Base-by-base conservation (phyloP, 2,329 filamentous ascomycete species). In the Cladosporium velox region DNA sequence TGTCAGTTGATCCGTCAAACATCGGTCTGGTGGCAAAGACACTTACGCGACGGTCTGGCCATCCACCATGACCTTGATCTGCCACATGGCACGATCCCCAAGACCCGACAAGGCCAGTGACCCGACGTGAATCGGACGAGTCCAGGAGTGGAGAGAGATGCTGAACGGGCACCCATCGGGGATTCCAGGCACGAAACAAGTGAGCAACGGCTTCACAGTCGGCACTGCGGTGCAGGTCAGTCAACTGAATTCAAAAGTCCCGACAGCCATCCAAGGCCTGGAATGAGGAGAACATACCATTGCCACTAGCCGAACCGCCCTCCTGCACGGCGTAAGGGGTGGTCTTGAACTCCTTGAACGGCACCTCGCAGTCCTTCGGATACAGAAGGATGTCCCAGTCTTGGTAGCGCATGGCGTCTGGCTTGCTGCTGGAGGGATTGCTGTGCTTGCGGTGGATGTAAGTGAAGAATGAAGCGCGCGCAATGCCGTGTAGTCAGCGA, bases 301-400 rank as follows among this genome's bases (percentile, higher is more conserved):
- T 38, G 14, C 24, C 52, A 18, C 44, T 24, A n/a, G 54, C 52
- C 10, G 21, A 15, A 21, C 26, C 32, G 18, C 44, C 80, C 66
- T 79, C 79, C 41, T 65, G 62, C 28, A 88, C 85, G 35, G 90
- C 87, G 75, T 90, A 90, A 76, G 91, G 96, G 67, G 87, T 84
- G 8, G 91, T 91, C 74, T 88, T 89, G 83, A 95, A 96, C 78
- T 96, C 92, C 77, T 91, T 91, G 65, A 93, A 78, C 0, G 92
- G 92, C 14, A 90, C 80, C 12, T 51, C 64, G 34, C 66, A 68
- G 68, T 77, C 78, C 18, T 81, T 80, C 0, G 91, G 89, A 76
- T 96, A 96, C 68, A 96, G 82, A 52, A 96, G 86, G 65, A 95
- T 86, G 73, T 96, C 92, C 92, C 92, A 96, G 73, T 92, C 88